Percentiles rank a stretch among this genome's conserved stretches.
Evolutionary conservation across 148 eudicot species (phyloP).

Genomic region (Oxyria digyna): DNA sequence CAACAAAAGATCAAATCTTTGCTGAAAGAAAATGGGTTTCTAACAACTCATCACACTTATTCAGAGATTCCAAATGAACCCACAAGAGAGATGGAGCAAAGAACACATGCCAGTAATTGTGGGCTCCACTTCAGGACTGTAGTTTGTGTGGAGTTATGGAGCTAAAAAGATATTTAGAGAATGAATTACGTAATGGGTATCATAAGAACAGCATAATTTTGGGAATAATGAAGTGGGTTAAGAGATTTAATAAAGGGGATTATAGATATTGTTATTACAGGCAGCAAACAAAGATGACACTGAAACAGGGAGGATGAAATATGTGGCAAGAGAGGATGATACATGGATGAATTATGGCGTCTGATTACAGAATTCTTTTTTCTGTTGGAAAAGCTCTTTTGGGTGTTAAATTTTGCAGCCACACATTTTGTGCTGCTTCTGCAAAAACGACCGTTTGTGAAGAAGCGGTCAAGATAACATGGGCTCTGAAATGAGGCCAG

Average conservation of each 20-base stretch:
- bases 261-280: background rate
- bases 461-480: background rate
- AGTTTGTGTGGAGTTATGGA: background rate
- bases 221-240: background rate
- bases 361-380: background rate
- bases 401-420: background rate
- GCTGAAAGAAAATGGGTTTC: background rate
- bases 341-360: conserved; percentile 7
- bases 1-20: background rate
- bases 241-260: no score
- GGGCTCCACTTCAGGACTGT: background rate
- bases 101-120: background rate
- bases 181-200: background rate
- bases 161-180: background rate
- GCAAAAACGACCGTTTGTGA: conserved; percentile 1
- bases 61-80: background rate
- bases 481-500: background rate
- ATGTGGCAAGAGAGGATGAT: background rate
- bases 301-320: background rate
- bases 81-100: background rate
- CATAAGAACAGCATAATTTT: background rate
- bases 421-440: conserved; percentile 4
- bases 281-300: background rate
- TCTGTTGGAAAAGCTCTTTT: background rate
- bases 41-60: background rate